Evolutionary conservation across 2,329 filamentous ascomycete genomes (phyloP).

Genomic region (Aspergillus felis): DNA sequence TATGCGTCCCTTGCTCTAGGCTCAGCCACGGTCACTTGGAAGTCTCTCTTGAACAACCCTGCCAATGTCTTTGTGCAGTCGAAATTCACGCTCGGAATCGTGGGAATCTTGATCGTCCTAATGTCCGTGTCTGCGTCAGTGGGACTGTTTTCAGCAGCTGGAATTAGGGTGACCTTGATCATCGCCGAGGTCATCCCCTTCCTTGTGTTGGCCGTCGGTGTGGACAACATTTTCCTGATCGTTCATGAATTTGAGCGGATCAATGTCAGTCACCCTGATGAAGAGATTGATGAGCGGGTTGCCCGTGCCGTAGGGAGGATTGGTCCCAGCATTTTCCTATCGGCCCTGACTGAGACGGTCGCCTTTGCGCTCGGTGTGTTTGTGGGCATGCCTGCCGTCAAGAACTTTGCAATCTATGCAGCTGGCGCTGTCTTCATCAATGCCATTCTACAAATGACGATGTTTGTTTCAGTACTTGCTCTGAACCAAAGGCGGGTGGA

Average conservation of each 20-base stretch:
- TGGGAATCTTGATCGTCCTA: conserved; percentile 89
- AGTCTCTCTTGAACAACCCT: conserved; percentile 75
- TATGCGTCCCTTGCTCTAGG: conserved; percentile 92
- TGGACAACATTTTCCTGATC: conserved; percentile 98
- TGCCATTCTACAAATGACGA: conserved; percentile 91
- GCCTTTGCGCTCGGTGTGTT: conserved; percentile 90
- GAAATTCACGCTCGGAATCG: conserved; percentile 92
- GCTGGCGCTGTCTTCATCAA: conserved; percentile 97
- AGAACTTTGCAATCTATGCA: conserved; percentile 95
- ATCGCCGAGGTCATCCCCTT: conserved; percentile 99
- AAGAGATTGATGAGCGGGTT: conserved; percentile 79
- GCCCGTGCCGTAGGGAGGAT: conserved; percentile 89
- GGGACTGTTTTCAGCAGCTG: conserved; percentile 85
- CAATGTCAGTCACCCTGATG: conserved; percentile 86
- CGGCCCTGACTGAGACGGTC: conserved; percentile 88
- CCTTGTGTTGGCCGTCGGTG: conserved; percentile 89
- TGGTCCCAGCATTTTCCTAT: conserved; percentile 93
- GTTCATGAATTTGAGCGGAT: conserved; percentile 97
- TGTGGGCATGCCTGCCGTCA: conserved; percentile 95
- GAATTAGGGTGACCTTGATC: conserved; percentile 92
- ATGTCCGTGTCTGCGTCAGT: conserved; percentile 98
- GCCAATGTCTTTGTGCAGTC: conserved; percentile 85
- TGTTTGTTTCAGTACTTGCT: conserved; percentile 89
- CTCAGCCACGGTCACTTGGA: conserved; percentile 74
- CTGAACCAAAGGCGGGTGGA: conserved; percentile 91